phyloP scores from a whole-genome alignment of 83 land plant species.

The Picea mariana region DNA sequence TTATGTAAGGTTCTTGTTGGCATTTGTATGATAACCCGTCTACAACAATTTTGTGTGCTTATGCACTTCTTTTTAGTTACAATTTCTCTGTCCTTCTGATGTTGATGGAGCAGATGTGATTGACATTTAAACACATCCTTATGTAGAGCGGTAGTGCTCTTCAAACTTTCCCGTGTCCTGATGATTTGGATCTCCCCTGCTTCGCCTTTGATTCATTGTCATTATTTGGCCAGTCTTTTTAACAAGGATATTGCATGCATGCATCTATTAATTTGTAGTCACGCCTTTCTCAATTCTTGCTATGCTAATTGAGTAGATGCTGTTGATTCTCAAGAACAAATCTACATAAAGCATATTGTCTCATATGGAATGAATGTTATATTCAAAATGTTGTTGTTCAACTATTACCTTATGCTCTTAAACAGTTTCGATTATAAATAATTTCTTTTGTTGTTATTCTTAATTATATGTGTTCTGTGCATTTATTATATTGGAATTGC shows the following conservation, averaged over 20 bases:
- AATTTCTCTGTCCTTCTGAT: too few species aligned
- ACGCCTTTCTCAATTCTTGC: neutral
- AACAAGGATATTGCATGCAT: neutral
- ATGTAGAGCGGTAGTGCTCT: neutral
- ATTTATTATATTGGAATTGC: too few species aligned
- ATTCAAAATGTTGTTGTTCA: too few species aligned
- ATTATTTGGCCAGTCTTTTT: neutral
- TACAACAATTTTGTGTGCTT: neutral
- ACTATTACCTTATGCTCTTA: too few species aligned
- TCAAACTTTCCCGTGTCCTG: neutral
- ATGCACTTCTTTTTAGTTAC: neutral
- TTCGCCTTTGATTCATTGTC: neutral
- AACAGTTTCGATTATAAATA: too few species aligned
- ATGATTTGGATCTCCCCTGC: neutral
- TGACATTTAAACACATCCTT: neutral
- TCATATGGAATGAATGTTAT: too few species aligned
- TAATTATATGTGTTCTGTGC: too few species aligned
- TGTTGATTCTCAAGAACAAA: neutral
- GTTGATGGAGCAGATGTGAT: neutral
- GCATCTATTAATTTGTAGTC: neutral
- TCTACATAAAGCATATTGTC: too few species aligned
- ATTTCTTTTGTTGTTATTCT: too few species aligned
- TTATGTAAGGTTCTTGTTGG: too few species aligned
- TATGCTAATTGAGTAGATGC: conserved; percentile 2
- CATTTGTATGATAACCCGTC: neutral